Base-by-base conservation (phyloP, 805 yeast species). In the Sporopachydermia lactativora region DNA sequence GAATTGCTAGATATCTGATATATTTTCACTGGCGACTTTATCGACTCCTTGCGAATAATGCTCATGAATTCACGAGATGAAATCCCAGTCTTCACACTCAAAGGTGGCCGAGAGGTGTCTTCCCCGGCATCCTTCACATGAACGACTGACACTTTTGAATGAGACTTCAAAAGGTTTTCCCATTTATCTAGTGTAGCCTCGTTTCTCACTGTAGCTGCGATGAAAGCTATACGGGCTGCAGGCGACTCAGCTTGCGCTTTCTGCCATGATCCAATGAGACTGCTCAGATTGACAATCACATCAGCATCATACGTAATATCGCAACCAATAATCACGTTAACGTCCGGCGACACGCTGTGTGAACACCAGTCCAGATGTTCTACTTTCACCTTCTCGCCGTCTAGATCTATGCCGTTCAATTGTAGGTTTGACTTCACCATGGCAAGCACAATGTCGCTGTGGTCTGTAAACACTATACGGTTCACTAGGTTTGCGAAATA, bases 221-320 rank as follows among this genome's bases (percentile, higher is more conserved):
- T 24, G n/a, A 24, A 24, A 8, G 13, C 31, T 8, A 24, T 24
- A n/a, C n/a, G n/a, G n/a, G 31, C n/a, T 24, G 31, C 8, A 8
- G 31, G n/a, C n/a, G 8, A 8, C 31, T 8, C 13, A 8, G n/a
- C 13, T 8, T 24, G 8, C 31, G 8, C 31, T 24, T 24, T 24
- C 8, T 24, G 31, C 31, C 31, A 24, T 24, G 8, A 8, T 24
- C 31, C n/a, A 8, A 24, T 24, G 13, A 24, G 31, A 8, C 13
- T 8, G n/a, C 31, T 24, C 8, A 24, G 31, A n/a, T 24, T n/a
- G n/a, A 24, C 31, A 24, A 24, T 24, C 8, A 24, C n/a, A 24
- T 24, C 31, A 24, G 31, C 8, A 24, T 24, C 31, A 24, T 24
- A 24, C 31, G 31, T 24, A n/a, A 24, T 24, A 24, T 24, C 31